Conservation (phyloP, 345 rosid genomes). For the Moringa oleifera region DNA sequence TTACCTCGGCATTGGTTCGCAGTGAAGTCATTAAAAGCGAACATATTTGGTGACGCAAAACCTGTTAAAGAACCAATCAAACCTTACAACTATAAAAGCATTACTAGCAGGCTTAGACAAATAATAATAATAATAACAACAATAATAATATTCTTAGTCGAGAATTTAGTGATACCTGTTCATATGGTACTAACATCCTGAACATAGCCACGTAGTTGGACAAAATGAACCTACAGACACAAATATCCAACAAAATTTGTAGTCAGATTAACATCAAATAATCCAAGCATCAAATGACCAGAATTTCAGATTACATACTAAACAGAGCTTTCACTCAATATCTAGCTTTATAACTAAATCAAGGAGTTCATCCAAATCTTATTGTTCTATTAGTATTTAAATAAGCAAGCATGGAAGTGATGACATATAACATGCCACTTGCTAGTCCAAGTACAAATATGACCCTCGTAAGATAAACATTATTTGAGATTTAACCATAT, state of each 20-base stretch:
- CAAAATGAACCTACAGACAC: conserved; percentile 68
- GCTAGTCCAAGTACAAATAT: too few species aligned
- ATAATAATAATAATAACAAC: conserved; percentile 1
- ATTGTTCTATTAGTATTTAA: too few species aligned
- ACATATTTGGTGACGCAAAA: conserved; percentile 89
- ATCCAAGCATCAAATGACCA: not conserved
- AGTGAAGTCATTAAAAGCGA: conserved; percentile 97
- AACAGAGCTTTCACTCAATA: too few species aligned
- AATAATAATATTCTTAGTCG: conserved; percentile 3
- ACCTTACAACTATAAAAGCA: conserved; percentile 23
- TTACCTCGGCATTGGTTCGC: conserved; percentile 89
- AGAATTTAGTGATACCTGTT: conserved; percentile 46
- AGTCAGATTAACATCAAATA: not conserved
- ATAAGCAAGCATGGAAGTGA: too few species aligned
- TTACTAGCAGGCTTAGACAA: conserved; percentile 13
- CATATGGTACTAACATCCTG: conserved; percentile 66
- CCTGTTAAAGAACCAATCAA: conserved; percentile 45
- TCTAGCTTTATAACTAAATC: not conserved
- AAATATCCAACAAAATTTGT: conserved; percentile 5
- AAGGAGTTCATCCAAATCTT: not conserved
- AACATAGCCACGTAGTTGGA: conserved; percentile 80
- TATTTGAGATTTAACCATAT: too few species aligned
- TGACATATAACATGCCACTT: too few species aligned
- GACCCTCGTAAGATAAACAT: too few species aligned
- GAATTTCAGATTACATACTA: conserved; percentile 1